Percentiles rank a stretch among this genome's conserved stretches.
phyloP scores from a whole-genome alignment of 257 asterid species.

The Nicotiana benthamiana region DNA sequence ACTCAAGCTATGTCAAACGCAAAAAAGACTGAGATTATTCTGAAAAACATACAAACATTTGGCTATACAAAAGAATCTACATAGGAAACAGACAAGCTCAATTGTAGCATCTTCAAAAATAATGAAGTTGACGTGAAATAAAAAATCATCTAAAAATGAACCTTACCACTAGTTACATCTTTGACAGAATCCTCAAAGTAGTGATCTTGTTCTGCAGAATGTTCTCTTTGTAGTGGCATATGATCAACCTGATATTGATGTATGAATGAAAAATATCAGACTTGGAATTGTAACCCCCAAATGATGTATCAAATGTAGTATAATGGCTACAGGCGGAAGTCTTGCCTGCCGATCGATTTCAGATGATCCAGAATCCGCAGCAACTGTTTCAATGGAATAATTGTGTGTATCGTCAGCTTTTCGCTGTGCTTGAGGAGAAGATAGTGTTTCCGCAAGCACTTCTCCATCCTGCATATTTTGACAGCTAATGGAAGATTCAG shows the following conservation, averaged over 20 bases:
- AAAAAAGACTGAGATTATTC: neutral
- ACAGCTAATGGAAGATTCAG: neutral
- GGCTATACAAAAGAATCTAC: neutral
- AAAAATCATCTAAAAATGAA: constrained; percentile 10
- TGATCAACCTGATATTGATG: constrained; percentile 20
- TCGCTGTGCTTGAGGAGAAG: constrained; percentile 12
- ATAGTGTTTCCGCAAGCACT: neutral
- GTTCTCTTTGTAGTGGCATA: neutral
- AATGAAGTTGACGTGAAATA: neutral
- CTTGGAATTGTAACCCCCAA: neutral
- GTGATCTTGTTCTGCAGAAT: constrained; percentile 19
- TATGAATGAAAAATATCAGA: neutral
- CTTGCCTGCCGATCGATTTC: constrained; percentile 13
- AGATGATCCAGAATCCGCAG: neutral
- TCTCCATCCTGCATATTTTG: constrained; percentile 18
- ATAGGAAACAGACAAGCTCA: neutral
- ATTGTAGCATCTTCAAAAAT: neutral
- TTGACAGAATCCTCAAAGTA: constrained; percentile 22
- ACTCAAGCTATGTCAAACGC: neutral
- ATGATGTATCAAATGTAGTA: neutral
- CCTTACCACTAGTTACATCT: constrained; percentile 27
- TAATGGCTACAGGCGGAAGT: neutral
- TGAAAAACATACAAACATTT: neutral
- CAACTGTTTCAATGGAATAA: constrained; percentile 1
- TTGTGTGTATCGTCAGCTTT: constrained; percentile 7